phyloP scores from a whole-genome alignment of 306 rosid species.

The Dalbergia oliveri region DNA sequence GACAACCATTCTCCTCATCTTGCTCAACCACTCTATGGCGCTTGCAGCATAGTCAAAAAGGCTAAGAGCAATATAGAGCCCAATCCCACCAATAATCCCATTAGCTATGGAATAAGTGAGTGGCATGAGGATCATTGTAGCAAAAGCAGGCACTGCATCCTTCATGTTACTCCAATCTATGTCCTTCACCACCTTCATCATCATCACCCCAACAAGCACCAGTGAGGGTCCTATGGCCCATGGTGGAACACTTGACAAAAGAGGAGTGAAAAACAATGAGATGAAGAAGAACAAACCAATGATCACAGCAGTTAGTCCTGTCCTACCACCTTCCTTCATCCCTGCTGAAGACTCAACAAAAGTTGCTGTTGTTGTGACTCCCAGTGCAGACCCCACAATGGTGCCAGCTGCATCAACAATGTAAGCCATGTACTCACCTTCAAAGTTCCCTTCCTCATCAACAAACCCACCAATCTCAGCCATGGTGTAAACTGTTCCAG shows the following conservation, averaged over 20 bases:
- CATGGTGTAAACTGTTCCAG: slow-evolving; percentile 87
- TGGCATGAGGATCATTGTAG: slow-evolving; percentile 87
- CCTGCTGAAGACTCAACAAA: slow-evolving; percentile 87
- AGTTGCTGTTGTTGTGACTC: slow-evolving; percentile 76
- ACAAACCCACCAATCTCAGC: slow-evolving; percentile 81
- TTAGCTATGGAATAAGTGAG: slow-evolving; percentile 87
- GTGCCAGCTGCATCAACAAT: slow-evolving; percentile 84
- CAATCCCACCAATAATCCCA: slow-evolving; percentile 90
- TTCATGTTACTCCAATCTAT: slow-evolving; percentile 78
- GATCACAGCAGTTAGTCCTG: slow-evolving; percentile 82
- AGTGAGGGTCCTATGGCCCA: slow-evolving; percentile 97
- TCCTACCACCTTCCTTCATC: slow-evolving; percentile 86
- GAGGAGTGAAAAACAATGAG: slow-evolving; percentile 81
- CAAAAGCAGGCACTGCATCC: slow-evolving; percentile 83
- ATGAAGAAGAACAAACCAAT: slow-evolving; percentile 72
- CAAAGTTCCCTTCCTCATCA: slow-evolving; percentile 77
- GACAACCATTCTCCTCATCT: slow-evolving; percentile 66
- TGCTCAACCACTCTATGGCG: slow-evolving; percentile 60
- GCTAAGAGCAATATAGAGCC: slow-evolving; percentile 72
- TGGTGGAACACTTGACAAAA: slow-evolving; percentile 86
- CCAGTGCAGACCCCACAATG: slow-evolving; percentile 69
- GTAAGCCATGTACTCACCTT: slow-evolving; percentile 90
- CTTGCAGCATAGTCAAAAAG: slow-evolving; percentile 60
- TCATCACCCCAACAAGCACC: slow-evolving; percentile 95
- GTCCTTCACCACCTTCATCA: slow-evolving; percentile 92